Percentiles rank a stretch among this genome's conserved stretches.
Conservation (phyloP, 192 early-diverging fungal species). For the Podila epigama region DNA sequence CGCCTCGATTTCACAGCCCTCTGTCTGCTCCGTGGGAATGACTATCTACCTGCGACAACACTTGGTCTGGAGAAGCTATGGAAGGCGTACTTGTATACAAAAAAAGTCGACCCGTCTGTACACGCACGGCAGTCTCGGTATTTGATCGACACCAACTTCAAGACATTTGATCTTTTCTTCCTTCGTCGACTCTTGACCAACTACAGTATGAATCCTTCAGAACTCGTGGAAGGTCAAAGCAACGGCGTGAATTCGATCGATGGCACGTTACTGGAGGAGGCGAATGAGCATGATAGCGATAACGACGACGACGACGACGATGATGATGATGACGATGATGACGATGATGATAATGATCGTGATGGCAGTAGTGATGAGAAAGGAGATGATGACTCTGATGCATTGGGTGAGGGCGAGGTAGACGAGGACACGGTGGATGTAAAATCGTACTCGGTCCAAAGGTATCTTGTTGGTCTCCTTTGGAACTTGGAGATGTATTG, state of each 20-base stretch:
- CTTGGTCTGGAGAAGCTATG: constrained; percentile 33
- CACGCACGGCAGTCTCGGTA: not conserved
- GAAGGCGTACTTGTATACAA: constrained; percentile 33
- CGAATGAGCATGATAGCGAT: constrained; percentile 11
- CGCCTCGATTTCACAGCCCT: constrained; percentile 44
- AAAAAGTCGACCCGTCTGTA: constrained; percentile 19
- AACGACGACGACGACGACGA: constrained; percentile 1
- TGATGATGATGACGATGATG: not conserved
- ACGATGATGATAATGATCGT: constrained; percentile 1
- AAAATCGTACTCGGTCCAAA: constrained; percentile 15
- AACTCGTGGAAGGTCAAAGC: not conserved
- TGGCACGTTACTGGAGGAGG: not conserved
- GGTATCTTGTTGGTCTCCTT: constrained; percentile 32
- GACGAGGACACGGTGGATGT: not conserved
- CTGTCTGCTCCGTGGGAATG: constrained; percentile 46
- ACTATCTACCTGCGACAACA: constrained; percentile 27
- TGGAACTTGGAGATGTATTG: constrained; percentile 51
- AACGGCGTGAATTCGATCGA: not conserved
- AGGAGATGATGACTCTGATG: not conserved
- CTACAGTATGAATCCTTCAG: constrained; percentile 6
- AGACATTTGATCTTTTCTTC: constrained; percentile 41
- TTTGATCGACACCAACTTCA: constrained; percentile 32
- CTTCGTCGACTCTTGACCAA: constrained; percentile 27
- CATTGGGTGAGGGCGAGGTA: constrained; percentile 3
- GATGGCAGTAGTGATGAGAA: not conserved